Conservation (phyloP, 2,329 filamentous ascomycete species). For the Pseudocercospora cruenta region DNA sequence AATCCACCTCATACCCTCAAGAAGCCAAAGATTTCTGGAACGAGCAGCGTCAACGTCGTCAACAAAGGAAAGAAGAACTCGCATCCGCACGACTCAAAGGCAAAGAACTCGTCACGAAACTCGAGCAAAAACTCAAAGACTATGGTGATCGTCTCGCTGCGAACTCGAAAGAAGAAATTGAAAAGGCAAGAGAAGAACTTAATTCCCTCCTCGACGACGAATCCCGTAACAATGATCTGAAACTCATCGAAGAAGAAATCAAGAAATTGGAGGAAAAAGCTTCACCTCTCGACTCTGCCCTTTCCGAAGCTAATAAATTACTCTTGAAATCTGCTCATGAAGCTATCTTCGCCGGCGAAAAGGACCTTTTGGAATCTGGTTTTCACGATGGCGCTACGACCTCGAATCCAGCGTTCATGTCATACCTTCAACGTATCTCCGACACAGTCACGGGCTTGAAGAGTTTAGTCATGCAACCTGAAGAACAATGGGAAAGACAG, state of each 20-base stretch:
- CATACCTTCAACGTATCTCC: constrained; percentile 26
- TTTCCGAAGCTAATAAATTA: constrained; percentile 33
- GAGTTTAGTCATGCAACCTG: constrained; percentile 37
- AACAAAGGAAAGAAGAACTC: constrained; percentile 29
- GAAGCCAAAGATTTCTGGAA: constrained; percentile 44
- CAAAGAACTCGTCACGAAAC: constrained; percentile 30
- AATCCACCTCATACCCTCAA: constrained; percentile 42
- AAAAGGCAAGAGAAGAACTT: constrained; percentile 33
- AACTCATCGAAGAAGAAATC: constrained; percentile 28
- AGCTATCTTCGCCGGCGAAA: constrained; percentile 41
- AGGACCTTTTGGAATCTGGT: constrained; percentile 34
- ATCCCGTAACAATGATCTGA: constrained; percentile 25
- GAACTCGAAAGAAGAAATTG: constrained; percentile 33
- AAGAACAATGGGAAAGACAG: constrained; percentile 37
- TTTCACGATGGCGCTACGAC: constrained; percentile 23
- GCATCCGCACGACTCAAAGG: constrained; percentile 30
- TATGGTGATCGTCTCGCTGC: constrained; percentile 36
- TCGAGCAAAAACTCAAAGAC: constrained; percentile 32
- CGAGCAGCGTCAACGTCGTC: constrained; percentile 35
- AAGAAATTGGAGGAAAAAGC: constrained; percentile 27
- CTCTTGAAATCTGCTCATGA: constrained; percentile 41
- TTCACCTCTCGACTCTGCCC: constrained; percentile 31
- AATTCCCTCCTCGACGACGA: constrained; percentile 32
- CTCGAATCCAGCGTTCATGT: not conserved
- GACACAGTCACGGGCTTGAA: constrained; percentile 35